Conservation (phyloP, 352 stramenopile genomes). For the Halophytophthora batemanensis region DNA sequence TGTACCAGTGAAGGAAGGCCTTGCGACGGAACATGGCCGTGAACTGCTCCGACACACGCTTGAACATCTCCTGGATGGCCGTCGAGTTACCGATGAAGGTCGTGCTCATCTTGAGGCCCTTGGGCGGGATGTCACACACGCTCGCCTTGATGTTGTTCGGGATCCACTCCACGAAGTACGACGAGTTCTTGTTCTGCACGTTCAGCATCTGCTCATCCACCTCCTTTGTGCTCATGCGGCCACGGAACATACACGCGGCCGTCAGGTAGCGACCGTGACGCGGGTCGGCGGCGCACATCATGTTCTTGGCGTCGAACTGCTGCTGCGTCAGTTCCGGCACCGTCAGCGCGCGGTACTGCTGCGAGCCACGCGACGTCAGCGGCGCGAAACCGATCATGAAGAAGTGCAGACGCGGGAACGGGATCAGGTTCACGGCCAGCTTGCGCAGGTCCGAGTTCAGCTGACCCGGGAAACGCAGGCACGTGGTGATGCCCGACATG, state of each 20-base stretch:
- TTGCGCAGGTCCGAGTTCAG: constrained; percentile 99
- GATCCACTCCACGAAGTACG: constrained; percentile 99
- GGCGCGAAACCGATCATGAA: constrained; percentile 99
- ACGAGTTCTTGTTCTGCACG: constrained; percentile 99
- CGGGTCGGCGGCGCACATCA: constrained; percentile 99
- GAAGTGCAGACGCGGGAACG: constrained; percentile 99
- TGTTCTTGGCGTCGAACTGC: constrained; percentile 99
- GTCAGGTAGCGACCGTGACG: constrained; percentile 99
- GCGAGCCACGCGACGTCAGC: constrained; percentile 93
- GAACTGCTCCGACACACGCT: constrained; percentile 99
- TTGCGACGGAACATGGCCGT: constrained; percentile 99
- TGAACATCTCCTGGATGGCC: constrained; percentile 99
- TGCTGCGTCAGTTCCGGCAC: constrained; percentile 98
- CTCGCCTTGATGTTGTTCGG: constrained; percentile 99
- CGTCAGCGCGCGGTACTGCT: constrained; percentile 97
- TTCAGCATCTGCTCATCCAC: constrained; percentile 99
- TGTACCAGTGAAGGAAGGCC: constrained; percentile 99
- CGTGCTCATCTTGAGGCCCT: constrained; percentile 97
- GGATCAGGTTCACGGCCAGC: constrained; percentile 98
- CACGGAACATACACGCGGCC: constrained; percentile 99
- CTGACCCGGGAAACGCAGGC: constrained; percentile 97
- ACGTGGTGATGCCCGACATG: constrained; percentile 99
- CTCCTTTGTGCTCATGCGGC: constrained; percentile 99
- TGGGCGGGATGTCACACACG: constrained; percentile 98
- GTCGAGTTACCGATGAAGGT: constrained; percentile 99